These are phyloP conservation scores for Chrysoporthe cubensis DNA, from an alignment of 2,329 filamentous ascomycete species.

Conservation along the genomic window DNA sequence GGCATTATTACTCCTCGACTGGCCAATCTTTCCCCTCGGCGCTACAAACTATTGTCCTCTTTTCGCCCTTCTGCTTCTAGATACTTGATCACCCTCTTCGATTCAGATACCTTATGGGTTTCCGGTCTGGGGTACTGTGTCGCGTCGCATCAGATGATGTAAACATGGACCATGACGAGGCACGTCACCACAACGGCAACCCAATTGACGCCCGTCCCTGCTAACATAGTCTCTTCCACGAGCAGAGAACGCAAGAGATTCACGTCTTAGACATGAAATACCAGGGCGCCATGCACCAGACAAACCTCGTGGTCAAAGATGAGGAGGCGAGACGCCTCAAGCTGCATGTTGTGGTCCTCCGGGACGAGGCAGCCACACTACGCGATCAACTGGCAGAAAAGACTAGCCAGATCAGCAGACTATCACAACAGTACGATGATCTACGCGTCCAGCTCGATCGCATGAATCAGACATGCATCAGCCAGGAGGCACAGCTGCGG, in stretches of 20 bases:
- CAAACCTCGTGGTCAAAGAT: conserved; percentile 71
- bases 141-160: conserved; percentile 37
- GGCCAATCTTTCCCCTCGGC: conserved; percentile 4
- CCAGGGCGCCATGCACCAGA: conserved; percentile 64
- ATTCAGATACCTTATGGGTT: not conserved
- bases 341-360: conserved; percentile 71
- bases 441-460: conserved; percentile 48
- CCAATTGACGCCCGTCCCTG: not conserved
- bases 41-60: conserved; percentile 3
- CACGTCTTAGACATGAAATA: conserved; percentile 72
- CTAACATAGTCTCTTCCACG: not conserved
- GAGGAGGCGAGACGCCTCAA: conserved; percentile 74
- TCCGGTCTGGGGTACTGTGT: conserved; percentile 34
- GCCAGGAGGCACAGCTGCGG: conserved; percentile 53
- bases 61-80: not conserved
- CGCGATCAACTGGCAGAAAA: conserved; percentile 64
- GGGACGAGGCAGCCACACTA: conserved; percentile 73
- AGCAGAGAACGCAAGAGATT: conserved; percentile 49
- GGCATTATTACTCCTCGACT: conserved; percentile 4
- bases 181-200: conserved; percentile 30
- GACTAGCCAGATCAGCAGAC: conserved; percentile 60
- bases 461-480: conserved; percentile 45
- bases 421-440: conserved; percentile 46
- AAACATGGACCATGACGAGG: conserved; percentile 44
- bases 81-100: not conserved